Evolutionary conservation across 257 asterid genomes (phyloP), one percentile per base, ranked within the genome.

Genomic region (Vinca minor): DNA sequence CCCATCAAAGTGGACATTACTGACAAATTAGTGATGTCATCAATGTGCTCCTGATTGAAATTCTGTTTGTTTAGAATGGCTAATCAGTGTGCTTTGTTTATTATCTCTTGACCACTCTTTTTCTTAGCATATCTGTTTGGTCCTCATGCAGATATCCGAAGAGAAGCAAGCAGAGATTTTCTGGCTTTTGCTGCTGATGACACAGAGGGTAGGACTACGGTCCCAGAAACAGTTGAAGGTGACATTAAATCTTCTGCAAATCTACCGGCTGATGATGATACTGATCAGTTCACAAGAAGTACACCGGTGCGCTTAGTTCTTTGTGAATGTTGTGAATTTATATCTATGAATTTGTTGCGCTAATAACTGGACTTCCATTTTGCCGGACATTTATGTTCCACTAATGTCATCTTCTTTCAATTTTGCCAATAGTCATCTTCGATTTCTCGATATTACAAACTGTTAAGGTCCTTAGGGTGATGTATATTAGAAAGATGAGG

Each of bases 91-190:
- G 29, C 48, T 45, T 36, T 44, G 13, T 42, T 48, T 39, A 39
- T 21, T 11, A 48, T 68, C 31, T 49, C 15, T 42, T 15, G 35
- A 41, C 20, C 29, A 44, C 12, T 2, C 28, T 46, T 46, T 68
- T 20, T 48, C 59, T 29, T 67, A 20, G 13, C 58, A 42, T 38
- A 38, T 38, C 62, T 42, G 52, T 66, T 68, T 75, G 69, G 66
- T 44, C 63, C 63, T 74, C 46, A 59, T 74, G 76, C 74, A 92
- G 98, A 78, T 87, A 82, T 79, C 70, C 85, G 84, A 53, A 79
- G 95, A 75, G 87, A 89, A 79, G 95, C 93, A 52, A 79, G 93
- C 70, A 92, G 85, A 82, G 86, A 91, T 70, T 85, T 91, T 73
- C 76, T 92, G 64, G 91, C 87, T 41, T 74, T 83, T 63, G 83